Evolutionary conservation across 2,329 filamentous ascomycete species (phyloP), one percentile per base, ranked within the genome.

Genomic region (Aureobasidium sp.): DNA sequence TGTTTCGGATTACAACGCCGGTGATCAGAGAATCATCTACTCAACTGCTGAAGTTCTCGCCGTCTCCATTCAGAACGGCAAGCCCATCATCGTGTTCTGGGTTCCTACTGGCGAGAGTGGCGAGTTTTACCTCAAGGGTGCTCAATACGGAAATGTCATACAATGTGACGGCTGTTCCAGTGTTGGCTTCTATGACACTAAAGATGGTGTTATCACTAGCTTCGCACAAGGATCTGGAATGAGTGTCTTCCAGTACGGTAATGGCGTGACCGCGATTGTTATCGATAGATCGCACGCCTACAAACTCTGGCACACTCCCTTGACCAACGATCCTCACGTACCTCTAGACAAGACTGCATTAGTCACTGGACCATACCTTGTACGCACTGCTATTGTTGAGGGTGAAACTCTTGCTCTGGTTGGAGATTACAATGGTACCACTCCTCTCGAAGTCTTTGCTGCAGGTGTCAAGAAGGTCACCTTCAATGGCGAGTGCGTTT

Each of bases 1-100:
- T 7, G 85, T 88, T 0, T 88, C 87, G 0, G 88, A 91, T 70
- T 91, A 90, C 61, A 74, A 70, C 1, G 84, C 90, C 50, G 87
- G 86, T 1, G 73, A 77, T 10, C 79, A 86, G 66, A 84, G 75
- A 0, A 73, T 88, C 0, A 73, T 88, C 0, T 88, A 88, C 72
- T 87, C 86, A 0, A 88, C 86, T 1, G 84, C 85, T 0, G 86
- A 88, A 66, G 78, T 88, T 0, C 72, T 88, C 11, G 88, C 82
- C 0, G 81, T 79, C 70, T 76, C 76, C 15, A 53, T 79, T 3
- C 73, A 81, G 20, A 76, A 77, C 45, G 70, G 68, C 2, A 55
- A 53, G 18, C 67, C 72, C n/a, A 62, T 67, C 1, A 27, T 67
- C n/a, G 47, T 66, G 13, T 48, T 69, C 7, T 71, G 71, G 40